Evolutionary conservation across 1,284 basidiomycete species (phyloP).

Genomic region (Phellopilus nigrolimitatus): DNA sequence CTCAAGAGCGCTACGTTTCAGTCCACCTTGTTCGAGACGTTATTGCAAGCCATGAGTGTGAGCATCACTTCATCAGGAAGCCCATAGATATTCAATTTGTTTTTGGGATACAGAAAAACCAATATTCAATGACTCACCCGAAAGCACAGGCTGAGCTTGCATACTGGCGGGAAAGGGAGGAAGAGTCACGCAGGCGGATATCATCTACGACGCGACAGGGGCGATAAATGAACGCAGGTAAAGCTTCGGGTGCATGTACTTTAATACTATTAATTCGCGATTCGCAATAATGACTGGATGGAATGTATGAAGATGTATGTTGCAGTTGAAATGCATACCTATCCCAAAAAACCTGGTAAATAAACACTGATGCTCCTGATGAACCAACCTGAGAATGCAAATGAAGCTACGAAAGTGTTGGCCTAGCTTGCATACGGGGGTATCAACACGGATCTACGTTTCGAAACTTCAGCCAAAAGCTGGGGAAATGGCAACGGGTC

Average conservation of each 20-base stretch:
- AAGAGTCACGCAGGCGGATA: constrained; percentile 46
- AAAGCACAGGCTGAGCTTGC: constrained; percentile 53
- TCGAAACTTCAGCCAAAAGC: background rate
- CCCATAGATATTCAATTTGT: constrained; percentile 2
- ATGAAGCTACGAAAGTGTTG: background rate
- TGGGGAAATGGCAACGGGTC: background rate
- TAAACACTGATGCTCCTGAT: constrained; percentile 11
- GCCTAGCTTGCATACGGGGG: constrained; percentile 29
- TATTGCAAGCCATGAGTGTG: constrained; percentile 77
- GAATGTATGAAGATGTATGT: background rate
- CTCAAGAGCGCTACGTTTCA: constrained; percentile 64
- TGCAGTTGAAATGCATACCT: background rate
- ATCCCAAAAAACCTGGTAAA: too few relatives aligned
- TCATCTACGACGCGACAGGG: constrained; percentile 24
- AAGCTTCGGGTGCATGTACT: too few relatives aligned
- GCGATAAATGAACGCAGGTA: too few relatives aligned
- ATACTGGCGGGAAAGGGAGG: constrained; percentile 55
- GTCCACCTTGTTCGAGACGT: constrained; percentile 67
- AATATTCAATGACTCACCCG: constrained; percentile 45
- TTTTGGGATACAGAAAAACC: constrained; percentile 29
- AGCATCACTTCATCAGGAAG: constrained; percentile 28
- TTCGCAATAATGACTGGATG: background rate
- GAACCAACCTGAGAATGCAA: constrained; percentile 5
- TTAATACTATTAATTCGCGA: background rate
- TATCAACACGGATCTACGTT: constrained; percentile 24